Evolutionary conservation across 1,284 basidiomycete species (phyloP), one percentile per base, ranked within the genome.

Genomic region (Fistulinella staudtii): DNA sequence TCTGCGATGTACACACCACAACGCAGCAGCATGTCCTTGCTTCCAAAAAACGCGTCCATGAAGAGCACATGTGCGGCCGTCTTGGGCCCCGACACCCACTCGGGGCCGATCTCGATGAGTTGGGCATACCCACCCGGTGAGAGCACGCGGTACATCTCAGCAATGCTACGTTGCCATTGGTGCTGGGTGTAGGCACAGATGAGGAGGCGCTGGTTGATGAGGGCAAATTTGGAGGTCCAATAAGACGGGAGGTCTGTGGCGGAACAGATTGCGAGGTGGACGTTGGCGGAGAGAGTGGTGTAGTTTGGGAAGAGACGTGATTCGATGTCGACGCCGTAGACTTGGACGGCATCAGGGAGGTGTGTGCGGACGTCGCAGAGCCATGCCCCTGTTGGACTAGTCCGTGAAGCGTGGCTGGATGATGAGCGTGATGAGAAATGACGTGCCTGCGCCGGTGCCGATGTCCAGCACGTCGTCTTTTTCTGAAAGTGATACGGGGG

Each of bases 151-250:
- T 46, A 57, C 10, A 67, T 56, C 36, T 66, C 64, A 4, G 37
- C 29, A 8, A 66, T 41, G 8, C 40, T 48, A 0, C 43, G 41
- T 3, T 25, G 33, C 67, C 66, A 69, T 30, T 66, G 55, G 0
- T 43, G 39, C 14, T 39, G 50, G 2, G 53, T 56, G 37, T 69
- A 56, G 0, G 55, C 62, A 7, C 41, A 52, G 5, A 67, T 52
- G 3, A 69, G 46, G 27, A 68, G 50, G 2, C 64, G 63, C 23
- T 68, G 67, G 25, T 65, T 51, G 7, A 65, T 43, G 28, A 68
- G 50, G n/a, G 47, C 21, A 40, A 67, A 68, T 23, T 52, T 52
- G 28, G 51, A 49, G 9, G 46, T 45, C 63, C 60, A 66, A 21
- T 47, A 45, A 8, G 43, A 25, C 0, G 59, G 62, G 22, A 59